Evolutionary conservation across 768 basidiomycete genomes (phyloP).

Genomic region (Trametes maxima): DNA sequence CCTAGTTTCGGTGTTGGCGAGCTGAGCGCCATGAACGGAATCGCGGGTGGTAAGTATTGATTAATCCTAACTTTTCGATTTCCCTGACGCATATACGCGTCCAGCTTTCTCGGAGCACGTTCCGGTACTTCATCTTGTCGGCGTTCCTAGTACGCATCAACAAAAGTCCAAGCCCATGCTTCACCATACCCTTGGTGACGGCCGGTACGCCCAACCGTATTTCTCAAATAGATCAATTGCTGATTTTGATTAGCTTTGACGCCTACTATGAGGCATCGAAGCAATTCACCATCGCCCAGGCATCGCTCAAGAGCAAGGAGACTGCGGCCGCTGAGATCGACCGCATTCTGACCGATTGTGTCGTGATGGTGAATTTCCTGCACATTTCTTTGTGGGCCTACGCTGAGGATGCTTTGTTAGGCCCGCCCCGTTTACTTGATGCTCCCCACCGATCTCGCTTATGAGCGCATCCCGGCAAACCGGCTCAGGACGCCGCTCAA

Average conservation of each 20-base stretch:
- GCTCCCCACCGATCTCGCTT: conserved; percentile 82
- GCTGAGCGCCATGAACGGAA: conserved; percentile 82
- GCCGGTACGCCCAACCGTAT: conserved; percentile 44
- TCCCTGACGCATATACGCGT: neutral
- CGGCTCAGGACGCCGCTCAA: conserved; percentile 63
- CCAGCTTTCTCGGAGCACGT: conserved; percentile 85
- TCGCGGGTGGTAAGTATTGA: conserved; percentile 62
- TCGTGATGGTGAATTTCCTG: conserved; percentile 47
- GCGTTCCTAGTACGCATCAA: conserved; percentile 74
- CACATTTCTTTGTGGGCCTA: neutral
- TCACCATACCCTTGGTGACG: conserved; percentile 89
- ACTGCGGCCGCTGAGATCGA: conserved; percentile 76
- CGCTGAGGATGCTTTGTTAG: conserved; percentile 35
- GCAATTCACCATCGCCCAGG: conserved; percentile 75
- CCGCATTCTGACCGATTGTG: conserved; percentile 69
- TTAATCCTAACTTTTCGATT: neutral
- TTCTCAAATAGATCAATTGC: neutral
- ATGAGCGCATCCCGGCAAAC: conserved; percentile 63
- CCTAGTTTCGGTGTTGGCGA: conserved; percentile 91
- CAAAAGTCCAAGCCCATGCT: conserved; percentile 74
- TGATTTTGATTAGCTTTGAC: conserved; percentile 47
- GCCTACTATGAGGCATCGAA: conserved; percentile 77
- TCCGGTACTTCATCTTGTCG: conserved; percentile 87
- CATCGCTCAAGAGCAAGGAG: conserved; percentile 52
- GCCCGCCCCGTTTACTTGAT: conserved; percentile 88